These are phyloP conservation scores for Apiotrichum gracile DNA, from an alignment of 1,284 basidiomycete species.

Conservation along the genomic window DNA sequence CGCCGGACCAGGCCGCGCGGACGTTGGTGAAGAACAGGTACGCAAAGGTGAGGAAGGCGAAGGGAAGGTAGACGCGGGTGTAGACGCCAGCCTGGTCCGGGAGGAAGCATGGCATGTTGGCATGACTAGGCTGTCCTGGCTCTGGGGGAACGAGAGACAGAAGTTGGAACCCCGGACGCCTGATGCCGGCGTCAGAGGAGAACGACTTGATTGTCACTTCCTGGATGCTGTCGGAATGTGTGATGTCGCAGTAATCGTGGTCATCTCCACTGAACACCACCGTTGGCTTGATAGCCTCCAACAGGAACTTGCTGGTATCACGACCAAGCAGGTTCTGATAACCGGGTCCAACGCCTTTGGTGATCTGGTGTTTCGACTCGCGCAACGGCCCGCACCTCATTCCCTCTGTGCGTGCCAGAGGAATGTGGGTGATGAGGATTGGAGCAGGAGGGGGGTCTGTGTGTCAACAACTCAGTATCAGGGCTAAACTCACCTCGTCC, in stretches of 20 bases:
- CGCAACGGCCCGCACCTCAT: slow-evolving; percentile 68
- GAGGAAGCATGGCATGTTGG: slow-evolving; percentile 60
- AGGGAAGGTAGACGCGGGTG: slow-evolving; percentile 55
- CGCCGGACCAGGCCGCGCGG: slow-evolving; percentile 27
- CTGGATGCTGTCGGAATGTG: slow-evolving; percentile 52
- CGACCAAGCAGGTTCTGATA: slow-evolving; percentile 75
- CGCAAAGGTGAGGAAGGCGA: slow-evolving; percentile 49
- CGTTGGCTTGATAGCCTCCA: slow-evolving; percentile 60
- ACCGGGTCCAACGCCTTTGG: slow-evolving; percentile 66
- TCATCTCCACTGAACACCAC: slow-evolving; percentile 72
- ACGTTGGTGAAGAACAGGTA: slow-evolving; percentile 44
- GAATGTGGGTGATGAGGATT: slow-evolving; percentile 75
- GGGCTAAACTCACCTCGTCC: slow-evolving; percentile 48
- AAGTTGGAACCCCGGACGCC: slow-evolving; percentile 74
- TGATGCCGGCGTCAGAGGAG: slow-evolving; percentile 71
- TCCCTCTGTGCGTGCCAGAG: slow-evolving; percentile 64
- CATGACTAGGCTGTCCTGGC: slow-evolving; percentile 41
- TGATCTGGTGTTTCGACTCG: slow-evolving; percentile 61
- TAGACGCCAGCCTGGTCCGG: slow-evolving; percentile 65
- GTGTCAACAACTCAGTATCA: neutral
- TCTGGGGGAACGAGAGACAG: slow-evolving; percentile 60
- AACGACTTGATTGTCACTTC: slow-evolving; percentile 80
- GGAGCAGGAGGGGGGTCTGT: slow-evolving; percentile 45
- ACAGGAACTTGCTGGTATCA: slow-evolving; percentile 63
- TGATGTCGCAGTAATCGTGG: slow-evolving; percentile 78